Evolutionary conservation across 2,329 filamentous ascomycete species (phyloP), one percentile per base, ranked within the genome.

Genomic region (Colletotrichum tropicale): DNA sequence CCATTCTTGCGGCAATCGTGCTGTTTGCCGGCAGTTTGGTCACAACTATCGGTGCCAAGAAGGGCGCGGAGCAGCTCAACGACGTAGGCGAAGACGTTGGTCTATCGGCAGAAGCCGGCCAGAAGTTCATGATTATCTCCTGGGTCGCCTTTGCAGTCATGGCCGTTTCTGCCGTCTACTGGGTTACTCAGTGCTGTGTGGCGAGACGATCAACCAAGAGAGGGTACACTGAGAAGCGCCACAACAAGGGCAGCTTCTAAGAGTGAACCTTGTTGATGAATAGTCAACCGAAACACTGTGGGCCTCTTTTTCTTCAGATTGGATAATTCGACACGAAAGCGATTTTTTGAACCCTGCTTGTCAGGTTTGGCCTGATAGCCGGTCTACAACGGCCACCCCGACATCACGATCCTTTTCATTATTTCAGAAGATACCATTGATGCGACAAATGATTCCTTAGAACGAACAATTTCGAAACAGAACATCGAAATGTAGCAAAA

Each of bases 121-220:
- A 67, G 58, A 86, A 87, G 81, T 88, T 91, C 76, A 82, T 86
- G 78, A 83, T 79, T 36, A 79, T 90, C 52, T 84, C 84, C 7
- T 91, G 88, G 89, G 84, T 87, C 6, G 83, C 88, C 2, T 85
- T 88, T 18, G 87, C 79, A 5, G 81, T 87, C 75, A 89, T 89
- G 85, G 79, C 84, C 5, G 76, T 82, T 2, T 80, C 84, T 0
- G 71, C 83, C 6, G 30, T 84, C 5, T 89, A 86, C 79, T 90
- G 88, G 88, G 26, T 80, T 2, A 80, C 74, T 13, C 80, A 84
- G 55, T 79, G 86, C 76, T 81, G 82, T 36, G 34, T 80, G 6
- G 77, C 81, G 74, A 80, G 81, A 65, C 79, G 81, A 9, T 79
- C 79, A 78, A 81, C 79, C 69, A 80, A 80, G 77, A 66, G 58